phyloP scores from a whole-genome alignment of 176 grass and related monocot genomes.

The Cenchrus americanus region DNA sequence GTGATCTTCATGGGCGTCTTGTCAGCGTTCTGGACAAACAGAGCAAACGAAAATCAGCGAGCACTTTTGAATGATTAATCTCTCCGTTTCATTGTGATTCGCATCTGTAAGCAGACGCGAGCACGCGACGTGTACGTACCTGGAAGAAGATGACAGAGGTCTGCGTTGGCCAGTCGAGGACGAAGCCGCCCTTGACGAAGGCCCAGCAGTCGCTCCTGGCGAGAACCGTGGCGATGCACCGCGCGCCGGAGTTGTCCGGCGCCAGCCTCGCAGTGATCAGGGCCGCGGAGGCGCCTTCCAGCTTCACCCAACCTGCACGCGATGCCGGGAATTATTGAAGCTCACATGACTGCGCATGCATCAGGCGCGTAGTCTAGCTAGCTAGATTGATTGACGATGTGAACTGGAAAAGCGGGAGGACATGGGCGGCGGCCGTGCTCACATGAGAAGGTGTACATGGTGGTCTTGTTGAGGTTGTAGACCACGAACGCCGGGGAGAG shows the following conservation, averaged over 20 bases:
- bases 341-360: constrained; percentile 3
- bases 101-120: background rate
- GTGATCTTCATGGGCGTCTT: constrained; percentile 74
- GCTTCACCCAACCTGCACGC: constrained; percentile 75
- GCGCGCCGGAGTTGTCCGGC: constrained; percentile 59
- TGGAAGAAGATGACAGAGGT: constrained; percentile 74
- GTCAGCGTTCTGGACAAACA: constrained; percentile 60
- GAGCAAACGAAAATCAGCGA: background rate
- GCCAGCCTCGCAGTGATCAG: constrained; percentile 77
- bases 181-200: constrained; percentile 83
- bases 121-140: constrained; percentile 44
- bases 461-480: constrained; percentile 73
- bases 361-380: background rate
- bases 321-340: constrained; percentile 21
- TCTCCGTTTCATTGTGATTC: background rate
- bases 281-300: constrained; percentile 60
- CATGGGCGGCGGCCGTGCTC: constrained; percentile 18
- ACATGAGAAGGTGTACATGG: constrained; percentile 94
- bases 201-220: constrained; percentile 87
- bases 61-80: background rate
- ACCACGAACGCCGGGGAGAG: constrained; percentile 79
- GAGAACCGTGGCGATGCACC: constrained; percentile 77
- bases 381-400: background rate
- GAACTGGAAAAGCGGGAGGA: background rate
- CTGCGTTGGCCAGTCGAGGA: constrained; percentile 67